Percentiles rank a stretch among this genome's conserved stretches.
Conservation (phyloP, 2,329 filamentous ascomycete species). For the Plenodomus tracheiphilus region DNA sequence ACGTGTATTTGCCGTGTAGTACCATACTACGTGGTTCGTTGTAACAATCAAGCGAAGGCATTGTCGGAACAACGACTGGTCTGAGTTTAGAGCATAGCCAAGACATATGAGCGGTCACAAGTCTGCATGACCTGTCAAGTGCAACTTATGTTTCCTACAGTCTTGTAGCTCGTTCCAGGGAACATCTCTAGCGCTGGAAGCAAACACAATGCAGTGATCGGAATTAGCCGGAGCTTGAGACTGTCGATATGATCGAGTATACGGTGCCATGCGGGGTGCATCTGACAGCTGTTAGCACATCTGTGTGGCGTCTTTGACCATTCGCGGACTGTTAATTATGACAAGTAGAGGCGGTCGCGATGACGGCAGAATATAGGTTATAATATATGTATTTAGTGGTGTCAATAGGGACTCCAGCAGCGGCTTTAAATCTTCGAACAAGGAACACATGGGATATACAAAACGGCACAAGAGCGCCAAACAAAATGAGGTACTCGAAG, state of each 20-base stretch:
- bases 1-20: no score
- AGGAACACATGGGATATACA: slow-evolving; percentile 40
- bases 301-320: not conserved
- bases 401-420: slow-evolving; percentile 24
- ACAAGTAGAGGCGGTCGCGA: not conserved
- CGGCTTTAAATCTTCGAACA: slow-evolving; percentile 29
- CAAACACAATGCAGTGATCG: not conserved
- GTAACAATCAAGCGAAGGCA: no score
- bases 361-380: slow-evolving; percentile 4
- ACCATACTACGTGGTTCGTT: no score
- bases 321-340: not conserved
- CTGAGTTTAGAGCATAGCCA: no score
- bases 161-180: no score
- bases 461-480: slow-evolving; percentile 19
- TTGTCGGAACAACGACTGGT: no score
- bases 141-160: not conserved
- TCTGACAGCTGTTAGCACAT: not conserved
- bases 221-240: not conserved
- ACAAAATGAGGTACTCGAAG: slow-evolving; percentile 10
- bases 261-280: not conserved
- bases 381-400: slow-evolving; percentile 28
- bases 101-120: no score
- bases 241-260: not conserved
- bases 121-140: not conserved
- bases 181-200: not conserved